These are phyloP conservation scores for Saturnispora saitoi DNA, from an alignment of 805 yeast species.

Conservation along the genomic window DNA sequence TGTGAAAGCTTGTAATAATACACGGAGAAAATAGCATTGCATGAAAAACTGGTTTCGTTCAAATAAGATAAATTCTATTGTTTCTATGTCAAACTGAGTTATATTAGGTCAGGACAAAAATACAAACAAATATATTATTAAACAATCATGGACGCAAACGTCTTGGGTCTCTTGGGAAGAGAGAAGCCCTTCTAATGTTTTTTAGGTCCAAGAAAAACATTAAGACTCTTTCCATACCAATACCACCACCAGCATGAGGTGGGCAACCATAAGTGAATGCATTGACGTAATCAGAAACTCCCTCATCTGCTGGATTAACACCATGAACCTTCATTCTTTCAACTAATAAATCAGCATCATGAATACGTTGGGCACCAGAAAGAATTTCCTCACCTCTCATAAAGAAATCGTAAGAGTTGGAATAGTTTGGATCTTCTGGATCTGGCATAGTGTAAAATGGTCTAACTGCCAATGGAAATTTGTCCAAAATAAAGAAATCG, in stretches of 20 bases:
- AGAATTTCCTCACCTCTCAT: slow-evolving; percentile 99
- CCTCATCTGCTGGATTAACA: slow-evolving; percentile 71
- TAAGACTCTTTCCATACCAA: slow-evolving; percentile 96
- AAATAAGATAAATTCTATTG: too few species aligned
- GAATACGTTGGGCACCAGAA: slow-evolving; percentile 99
- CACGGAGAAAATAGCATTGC: not conserved
- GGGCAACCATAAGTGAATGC: slow-evolving; percentile 94
- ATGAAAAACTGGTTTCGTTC: not conserved
- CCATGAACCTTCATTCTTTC: slow-evolving; percentile 80
- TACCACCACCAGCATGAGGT: slow-evolving; percentile 99
- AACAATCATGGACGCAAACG: slow-evolving; percentile 71
- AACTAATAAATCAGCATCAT: slow-evolving; percentile 75
- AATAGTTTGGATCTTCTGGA: slow-evolving; percentile 81
- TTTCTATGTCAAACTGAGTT: not conserved
- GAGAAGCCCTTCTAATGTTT: slow-evolving; percentile 96
- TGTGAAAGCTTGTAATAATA: not conserved
- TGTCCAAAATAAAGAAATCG: slow-evolving; percentile 95
- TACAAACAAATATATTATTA: not conserved
- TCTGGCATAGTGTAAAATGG: slow-evolving; percentile 99
- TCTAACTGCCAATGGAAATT: slow-evolving; percentile 93
- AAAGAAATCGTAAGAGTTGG: slow-evolving; percentile 98
- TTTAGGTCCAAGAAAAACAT: slow-evolving; percentile 97
- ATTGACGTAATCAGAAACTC: slow-evolving; percentile 83
- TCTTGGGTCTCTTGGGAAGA: slow-evolving; percentile 98
- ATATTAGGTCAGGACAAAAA: not conserved